Evolutionary conservation across 169 alveolate species (phyloP), one percentile per base, ranked within the genome.

Genomic region (Eimeria acervulina): DNA sequence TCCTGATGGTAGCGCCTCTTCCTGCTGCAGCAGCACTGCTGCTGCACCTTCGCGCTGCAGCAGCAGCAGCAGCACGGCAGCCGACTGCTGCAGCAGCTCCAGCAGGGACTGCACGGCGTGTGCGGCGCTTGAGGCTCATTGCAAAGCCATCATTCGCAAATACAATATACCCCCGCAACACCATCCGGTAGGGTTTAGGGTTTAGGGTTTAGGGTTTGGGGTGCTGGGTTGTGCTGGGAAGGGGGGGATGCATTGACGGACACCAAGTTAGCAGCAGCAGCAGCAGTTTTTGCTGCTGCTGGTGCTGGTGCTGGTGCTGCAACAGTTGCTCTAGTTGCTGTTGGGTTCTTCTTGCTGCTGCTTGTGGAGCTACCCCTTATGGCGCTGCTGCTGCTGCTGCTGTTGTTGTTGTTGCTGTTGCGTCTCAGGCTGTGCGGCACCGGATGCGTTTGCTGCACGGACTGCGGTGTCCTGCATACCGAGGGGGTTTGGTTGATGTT

Each of bases 401-500:
- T 87, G 47, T 40, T 61, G 93, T 52, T 83, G 74, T 33, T 55
- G 92, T 52, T 47, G 92, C 92, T 26, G 72, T 51, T 59, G n/a
- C 26, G 84, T 17, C 15, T 31, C 95, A 89, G 95, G 84, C 80
- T 15, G 61, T 90, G 80, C 95, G 95, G 1, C 95, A 90, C 68
- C 70, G 70, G 52, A 74, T 90, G 68, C 95, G 95, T 10, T 61
- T 90, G 59, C 95, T 90, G 90, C 95, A 90, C 36, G 95, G 90
- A 38, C 80, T 90, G 90, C 95, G 85, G 63, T 70, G 95, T 66
- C 51, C 66, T 1, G 74, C 90, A 2, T 90, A 90, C 31, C 95
- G 95, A 17, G 74, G 95, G 42, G 95, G 84, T 5, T 19, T 90
- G 59, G 88, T 90, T 26, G 83, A 90, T 72, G 87, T 51, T 36